Evolutionary conservation across 164 flowering plant genomes (phyloP).

Genomic region (Magnolia officinalis): DNA sequence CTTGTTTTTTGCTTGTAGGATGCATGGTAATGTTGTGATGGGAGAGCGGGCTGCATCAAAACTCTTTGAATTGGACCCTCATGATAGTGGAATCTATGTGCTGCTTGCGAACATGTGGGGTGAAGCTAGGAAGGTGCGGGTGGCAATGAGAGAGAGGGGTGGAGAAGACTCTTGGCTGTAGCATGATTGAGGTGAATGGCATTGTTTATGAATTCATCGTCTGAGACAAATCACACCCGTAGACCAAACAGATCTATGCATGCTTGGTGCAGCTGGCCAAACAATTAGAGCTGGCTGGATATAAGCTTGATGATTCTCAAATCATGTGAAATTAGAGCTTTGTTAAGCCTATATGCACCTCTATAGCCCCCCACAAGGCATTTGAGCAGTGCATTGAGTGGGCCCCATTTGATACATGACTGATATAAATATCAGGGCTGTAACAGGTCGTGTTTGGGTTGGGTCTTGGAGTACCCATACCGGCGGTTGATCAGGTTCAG

Average conservation of each 20-base stretch:
- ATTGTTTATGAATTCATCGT: conserved; percentile 52
- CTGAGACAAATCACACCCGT: conserved; percentile 58
- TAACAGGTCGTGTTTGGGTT: no score
- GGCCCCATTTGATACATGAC: no score
- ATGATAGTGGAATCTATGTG: conserved; percentile 68
- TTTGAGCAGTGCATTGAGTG: no score
- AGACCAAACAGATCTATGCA: conserved; percentile 38
- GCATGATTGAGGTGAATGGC: conserved; percentile 66
- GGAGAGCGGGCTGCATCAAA: conserved; percentile 60
- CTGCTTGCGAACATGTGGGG: conserved; percentile 62
- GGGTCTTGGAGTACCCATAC: no score
- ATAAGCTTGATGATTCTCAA: neutral
- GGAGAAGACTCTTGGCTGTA: conserved; percentile 77
- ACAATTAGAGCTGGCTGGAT: conserved; percentile 38
- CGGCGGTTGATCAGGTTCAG: no score
- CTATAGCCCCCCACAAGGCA: neutral
- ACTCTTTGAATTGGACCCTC: conserved; percentile 64
- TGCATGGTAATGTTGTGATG: conserved; percentile 46
- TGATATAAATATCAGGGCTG: no score
- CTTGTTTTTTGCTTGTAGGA: conserved; percentile 57
- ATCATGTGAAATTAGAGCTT: neutral
- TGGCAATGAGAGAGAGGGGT: conserved; percentile 62
- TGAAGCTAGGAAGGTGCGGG: conserved; percentile 50
- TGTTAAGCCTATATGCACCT: neutral
- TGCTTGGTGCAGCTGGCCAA: conserved; percentile 42